Evolutionary conservation across 1,139 yeast species (phyloP).

Genomic region (Blastobotrys malaysiensis): DNA sequence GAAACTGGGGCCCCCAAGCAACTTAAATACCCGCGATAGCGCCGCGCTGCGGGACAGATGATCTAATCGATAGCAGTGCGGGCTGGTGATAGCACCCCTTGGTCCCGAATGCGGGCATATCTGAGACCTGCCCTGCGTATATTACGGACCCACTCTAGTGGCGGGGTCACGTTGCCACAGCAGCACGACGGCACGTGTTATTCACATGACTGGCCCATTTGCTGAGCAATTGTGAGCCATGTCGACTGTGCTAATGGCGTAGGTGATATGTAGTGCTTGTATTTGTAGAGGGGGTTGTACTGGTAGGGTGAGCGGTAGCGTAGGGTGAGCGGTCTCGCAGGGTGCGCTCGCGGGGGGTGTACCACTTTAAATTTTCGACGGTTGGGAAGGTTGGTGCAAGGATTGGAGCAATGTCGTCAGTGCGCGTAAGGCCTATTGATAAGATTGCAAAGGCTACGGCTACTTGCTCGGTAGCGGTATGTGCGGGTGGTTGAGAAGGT

Average conservation of each 20-base stretch:
- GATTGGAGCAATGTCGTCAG: neutral
- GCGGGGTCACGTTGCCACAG: neutral
- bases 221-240: neutral
- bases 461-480: constrained; percentile 16
- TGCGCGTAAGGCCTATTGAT: constrained; percentile 8
- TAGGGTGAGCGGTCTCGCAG: no score
- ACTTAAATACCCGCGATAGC: neutral
- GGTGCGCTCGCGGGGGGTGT: neutral
- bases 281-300: neutral
- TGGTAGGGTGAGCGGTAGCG: neutral
- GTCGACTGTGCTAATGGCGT: no score
- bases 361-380: neutral
- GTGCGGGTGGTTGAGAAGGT: neutral
- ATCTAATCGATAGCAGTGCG: neutral
- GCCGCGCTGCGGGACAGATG: neutral
- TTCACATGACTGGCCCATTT: neutral
- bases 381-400: neutral
- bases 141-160: neutral
- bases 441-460: constrained; percentile 17
- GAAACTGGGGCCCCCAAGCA: neutral
- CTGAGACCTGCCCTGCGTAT: neutral
- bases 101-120: neutral
- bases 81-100: neutral
- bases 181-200: neutral
- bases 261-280: no score